A percentile compares a stretch with the other conserved stretches of the same genome.
phyloP scores from a whole-genome alignment of 306 rosid genomes.

The Castanea crenata region DNA sequence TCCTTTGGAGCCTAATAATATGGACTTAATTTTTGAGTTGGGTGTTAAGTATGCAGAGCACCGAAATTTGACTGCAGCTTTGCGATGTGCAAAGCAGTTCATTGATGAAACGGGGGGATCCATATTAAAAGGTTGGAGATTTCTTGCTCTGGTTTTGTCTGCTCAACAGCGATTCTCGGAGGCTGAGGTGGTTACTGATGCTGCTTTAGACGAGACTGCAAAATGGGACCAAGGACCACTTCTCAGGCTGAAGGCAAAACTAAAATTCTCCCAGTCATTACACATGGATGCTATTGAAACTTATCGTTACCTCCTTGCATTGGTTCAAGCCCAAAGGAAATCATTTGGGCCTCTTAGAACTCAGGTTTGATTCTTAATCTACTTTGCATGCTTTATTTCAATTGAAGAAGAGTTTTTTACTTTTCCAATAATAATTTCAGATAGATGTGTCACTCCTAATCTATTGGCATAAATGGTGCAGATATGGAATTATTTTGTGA shows the following conservation, averaged over 20 bases:
- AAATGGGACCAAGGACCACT: slow-evolving; percentile 97
- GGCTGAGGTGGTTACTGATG: slow-evolving; percentile 90
- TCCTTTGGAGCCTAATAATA: slow-evolving; percentile 43
- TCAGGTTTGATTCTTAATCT: slow-evolving; percentile 53
- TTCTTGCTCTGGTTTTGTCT: slow-evolving; percentile 88
- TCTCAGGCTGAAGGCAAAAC: slow-evolving; percentile 85
- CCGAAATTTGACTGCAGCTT: slow-evolving; percentile 73
- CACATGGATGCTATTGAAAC: slow-evolving; percentile 92
- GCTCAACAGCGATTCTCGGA: slow-evolving; percentile 76
- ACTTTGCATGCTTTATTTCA: neutral
- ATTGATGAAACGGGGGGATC: slow-evolving; percentile 91
- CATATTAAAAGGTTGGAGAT: slow-evolving; percentile 74
- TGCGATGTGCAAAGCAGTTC: slow-evolving; percentile 67
- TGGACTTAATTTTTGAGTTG: slow-evolving; percentile 75
- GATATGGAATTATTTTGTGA: neutral
- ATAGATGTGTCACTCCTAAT: neutral
- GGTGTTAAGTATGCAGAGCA: slow-evolving; percentile 75
- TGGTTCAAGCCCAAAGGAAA: slow-evolving; percentile 90
- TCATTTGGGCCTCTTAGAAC: slow-evolving; percentile 70
- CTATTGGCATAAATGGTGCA: neutral
- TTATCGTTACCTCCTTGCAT: slow-evolving; percentile 83
- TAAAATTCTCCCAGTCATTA: slow-evolving; percentile 67
- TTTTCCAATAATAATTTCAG: neutral
- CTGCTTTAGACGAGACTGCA: slow-evolving; percentile 89
- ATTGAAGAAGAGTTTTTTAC: neutral